phyloP scores from a whole-genome alignment of 495 filamentous ascomycete species.

The Penicillium pulvis region DNA sequence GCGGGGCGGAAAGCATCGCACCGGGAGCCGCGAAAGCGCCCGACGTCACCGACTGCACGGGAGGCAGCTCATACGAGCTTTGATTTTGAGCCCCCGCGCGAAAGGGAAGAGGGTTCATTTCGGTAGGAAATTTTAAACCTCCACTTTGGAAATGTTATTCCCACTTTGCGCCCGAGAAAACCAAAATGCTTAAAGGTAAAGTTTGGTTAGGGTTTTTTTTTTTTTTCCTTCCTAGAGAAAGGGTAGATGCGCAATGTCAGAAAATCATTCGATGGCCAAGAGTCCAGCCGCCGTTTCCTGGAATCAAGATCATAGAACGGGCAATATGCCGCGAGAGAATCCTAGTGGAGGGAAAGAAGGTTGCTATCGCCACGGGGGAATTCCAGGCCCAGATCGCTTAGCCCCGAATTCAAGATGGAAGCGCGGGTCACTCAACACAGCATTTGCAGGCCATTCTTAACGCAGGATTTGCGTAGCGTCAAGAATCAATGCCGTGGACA shows the following conservation, averaged over 20 bases:
- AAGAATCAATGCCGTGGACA: neutral
- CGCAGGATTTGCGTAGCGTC: no score
- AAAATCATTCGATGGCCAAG: conserved; percentile 1
- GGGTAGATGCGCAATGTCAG: neutral
- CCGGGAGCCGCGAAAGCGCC: conserved; percentile 37
- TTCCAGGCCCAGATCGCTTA: neutral
- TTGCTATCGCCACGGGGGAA: conserved; percentile 4
- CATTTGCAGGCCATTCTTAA: conserved; percentile 14
- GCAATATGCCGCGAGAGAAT: conserved; percentile 10
- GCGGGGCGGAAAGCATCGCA: conserved; percentile 44
- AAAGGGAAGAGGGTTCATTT: conserved; percentile 30
- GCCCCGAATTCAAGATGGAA: neutral
- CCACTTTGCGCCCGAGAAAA: neutral
- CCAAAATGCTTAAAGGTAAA: neutral
- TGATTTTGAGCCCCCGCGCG: conserved; percentile 21
- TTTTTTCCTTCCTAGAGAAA: conserved; percentile 31
- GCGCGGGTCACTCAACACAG: conserved; percentile 10
- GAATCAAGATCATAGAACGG: conserved; percentile 7
- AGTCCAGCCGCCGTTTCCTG: neutral
- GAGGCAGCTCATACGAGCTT: conserved; percentile 40
- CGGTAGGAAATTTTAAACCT: neutral
- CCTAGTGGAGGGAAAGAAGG: neutral
- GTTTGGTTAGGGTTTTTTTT: conserved; percentile 36
- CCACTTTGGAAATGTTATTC: neutral
- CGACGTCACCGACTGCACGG: conserved; percentile 45